Evolutionary conservation across 1,284 basidiomycete species (phyloP), one percentile per base, ranked within the genome.

Genomic region (Microstroma glucosiphilum): DNA sequence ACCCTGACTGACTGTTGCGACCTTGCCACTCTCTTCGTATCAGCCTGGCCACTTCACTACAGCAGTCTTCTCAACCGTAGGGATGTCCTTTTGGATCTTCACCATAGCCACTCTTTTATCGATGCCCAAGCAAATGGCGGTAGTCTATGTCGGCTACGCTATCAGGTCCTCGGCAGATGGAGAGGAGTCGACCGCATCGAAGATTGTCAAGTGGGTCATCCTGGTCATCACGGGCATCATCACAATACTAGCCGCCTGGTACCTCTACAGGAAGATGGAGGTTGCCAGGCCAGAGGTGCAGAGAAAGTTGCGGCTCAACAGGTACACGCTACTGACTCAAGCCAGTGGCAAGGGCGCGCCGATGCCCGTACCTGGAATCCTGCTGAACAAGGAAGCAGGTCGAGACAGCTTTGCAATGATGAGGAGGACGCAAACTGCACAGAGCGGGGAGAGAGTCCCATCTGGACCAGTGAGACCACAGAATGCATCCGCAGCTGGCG

Each of bases 221-320:
- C 60, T 80, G 41, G 60, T 68, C 13, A 64, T 71, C 58, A 65
- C 69, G 51, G 65, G 71, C 46, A 49, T 90, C 25, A 84, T 94
- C 66, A 94, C 92, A 0, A 68, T 90, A 55, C 78, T 82, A 46
- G 89, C 91, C 0, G 88, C 89, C 80, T 92, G 89, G 87, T 94
- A 89, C 78, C 89, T 94, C 71, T 86, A 86, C 71, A 82, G 79
- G 59, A 80, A 87, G 79, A 91, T 94, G 86, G 85, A 87, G 73
- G 82, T 85, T 69, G 87, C 86, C 26, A 88, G 91, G 69, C 85
- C 88, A 0, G 77, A 81, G 0, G 86, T 94, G 8, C 69, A 69
- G 40, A 42, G 41, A 1, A 57, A 51, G 48, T 87, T 93, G 73
- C 86, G 89, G 61, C 84, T 84, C 43, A 83, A 87, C 54, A 85